A percentile compares a stretch with the other conserved stretches of the same genome.
phyloP scores from a whole-genome alignment of 352 stramenopile species.

The Globisporangium sylvaticum region DNA sequence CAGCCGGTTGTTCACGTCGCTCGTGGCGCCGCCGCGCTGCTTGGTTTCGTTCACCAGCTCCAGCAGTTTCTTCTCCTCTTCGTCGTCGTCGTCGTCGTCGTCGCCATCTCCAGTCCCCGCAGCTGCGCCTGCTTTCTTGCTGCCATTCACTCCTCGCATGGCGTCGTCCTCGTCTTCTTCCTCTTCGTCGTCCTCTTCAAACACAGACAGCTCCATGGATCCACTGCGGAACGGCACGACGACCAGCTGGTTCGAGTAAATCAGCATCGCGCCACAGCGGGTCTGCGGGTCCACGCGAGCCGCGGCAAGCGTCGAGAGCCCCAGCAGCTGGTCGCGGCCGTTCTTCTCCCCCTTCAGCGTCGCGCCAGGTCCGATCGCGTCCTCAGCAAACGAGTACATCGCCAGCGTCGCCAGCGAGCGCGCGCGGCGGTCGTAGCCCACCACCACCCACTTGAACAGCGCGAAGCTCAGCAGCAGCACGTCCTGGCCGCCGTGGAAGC shows the following conservation, averaged over 20 bases:
- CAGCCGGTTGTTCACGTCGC: conserved; percentile 59
- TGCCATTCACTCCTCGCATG: conserved; percentile 3
- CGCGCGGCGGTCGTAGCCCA: conserved; percentile 62
- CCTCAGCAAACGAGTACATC: conserved; percentile 79
- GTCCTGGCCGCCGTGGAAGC: conserved; percentile 67
- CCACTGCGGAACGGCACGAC: conserved; percentile 78
- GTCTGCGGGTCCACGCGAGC: conserved; percentile 71
- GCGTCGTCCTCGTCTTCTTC: conserved; percentile 50
- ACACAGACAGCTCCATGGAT: conserved; percentile 74
- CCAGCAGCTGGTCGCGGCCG: conserved; percentile 69
- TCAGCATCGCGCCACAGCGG: conserved; percentile 74
- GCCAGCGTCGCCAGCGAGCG: conserved; percentile 54
- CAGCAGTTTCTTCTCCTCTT: conserved; percentile 75
- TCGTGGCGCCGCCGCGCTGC: conserved; percentile 49
- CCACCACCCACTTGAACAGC: conserved; percentile 75
- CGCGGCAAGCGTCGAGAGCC: conserved; percentile 45
- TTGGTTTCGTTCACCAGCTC: conserved; percentile 74
- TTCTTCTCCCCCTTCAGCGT: conserved; percentile 80
- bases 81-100: conserved; percentile 76
- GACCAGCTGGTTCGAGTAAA: conserved; percentile 81
- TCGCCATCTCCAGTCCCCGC: conserved; percentile 14
- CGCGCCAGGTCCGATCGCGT: conserved; percentile 74
- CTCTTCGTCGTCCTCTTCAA: conserved; percentile 76
- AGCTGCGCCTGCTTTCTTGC: neutral
- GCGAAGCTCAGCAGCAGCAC: conserved; percentile 77